phyloP scores from a whole-genome alignment of 2,329 filamentous ascomycete genomes.

The Coniochaeta ligniaria region DNA sequence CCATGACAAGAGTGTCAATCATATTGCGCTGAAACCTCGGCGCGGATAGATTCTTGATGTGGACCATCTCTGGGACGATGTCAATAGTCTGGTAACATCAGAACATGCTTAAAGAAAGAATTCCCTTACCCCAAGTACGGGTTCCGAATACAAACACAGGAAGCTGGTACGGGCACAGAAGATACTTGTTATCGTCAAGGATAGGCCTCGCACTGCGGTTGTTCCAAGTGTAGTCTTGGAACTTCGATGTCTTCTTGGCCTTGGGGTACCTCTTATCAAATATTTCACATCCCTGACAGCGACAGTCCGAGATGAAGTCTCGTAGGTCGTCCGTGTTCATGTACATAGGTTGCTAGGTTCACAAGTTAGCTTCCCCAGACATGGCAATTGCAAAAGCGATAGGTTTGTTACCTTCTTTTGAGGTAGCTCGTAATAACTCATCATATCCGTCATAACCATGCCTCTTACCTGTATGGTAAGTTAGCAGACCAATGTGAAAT shows the following conservation, averaged over 20 bases:
- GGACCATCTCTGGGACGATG: slow-evolving; percentile 9
- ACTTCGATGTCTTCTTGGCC: neutral
- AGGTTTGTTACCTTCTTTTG: too few relatives aligned
- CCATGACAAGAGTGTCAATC: slow-evolving; percentile 17
- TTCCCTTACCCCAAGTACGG: slow-evolving; percentile 11
- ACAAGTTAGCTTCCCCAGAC: too few relatives aligned
- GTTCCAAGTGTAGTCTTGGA: neutral
- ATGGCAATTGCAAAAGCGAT: too few relatives aligned
- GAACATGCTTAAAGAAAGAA: too few relatives aligned
- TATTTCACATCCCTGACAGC: neutral
- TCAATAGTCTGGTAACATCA: too few relatives aligned
- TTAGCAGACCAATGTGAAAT: neutral
- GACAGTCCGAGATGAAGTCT: neutral
- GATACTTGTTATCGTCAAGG: slow-evolving; percentile 3
- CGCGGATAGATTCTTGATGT: slow-evolving; percentile 11
- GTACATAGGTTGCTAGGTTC: neutral
- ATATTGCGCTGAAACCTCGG: slow-evolving; percentile 14
- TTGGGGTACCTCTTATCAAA: neutral
- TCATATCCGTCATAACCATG: slow-evolving; percentile 9
- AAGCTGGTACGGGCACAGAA: slow-evolving; percentile 7
- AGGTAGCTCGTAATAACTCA: neutral
- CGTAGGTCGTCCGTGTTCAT: neutral
- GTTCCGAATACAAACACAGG: slow-evolving; percentile 12
- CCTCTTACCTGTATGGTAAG: neutral
- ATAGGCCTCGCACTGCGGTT: too few relatives aligned